Base-by-base conservation (phyloP, 1,284 basidiomycete species). In the Jaminaea rosea region DNA sequence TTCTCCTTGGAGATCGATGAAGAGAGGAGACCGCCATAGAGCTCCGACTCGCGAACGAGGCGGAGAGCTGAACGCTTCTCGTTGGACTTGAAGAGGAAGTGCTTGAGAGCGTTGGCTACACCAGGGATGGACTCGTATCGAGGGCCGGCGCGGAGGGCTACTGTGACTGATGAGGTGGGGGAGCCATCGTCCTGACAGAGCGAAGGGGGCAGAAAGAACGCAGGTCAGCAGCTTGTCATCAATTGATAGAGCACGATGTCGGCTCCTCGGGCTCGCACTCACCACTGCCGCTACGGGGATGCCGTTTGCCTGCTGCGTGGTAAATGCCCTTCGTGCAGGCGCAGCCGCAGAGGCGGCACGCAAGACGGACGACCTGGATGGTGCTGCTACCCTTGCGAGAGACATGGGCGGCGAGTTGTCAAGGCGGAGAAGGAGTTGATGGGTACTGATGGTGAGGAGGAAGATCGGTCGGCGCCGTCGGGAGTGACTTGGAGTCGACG, bases 21-120 rank as follows among this genome's bases (percentile, higher is more conserved):
- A 44, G 89, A 91, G 62, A 98, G 81, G 50, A 93, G 82, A 75
- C 92, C 93, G 58, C 93, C 94, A 76, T 88, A 88, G 50, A 96
- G 81, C 78, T 98, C 93, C 56, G 87, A 83, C 77, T 96, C 90
- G 62, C 93, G 84, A 60, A 92, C 83, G 44, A 87, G 88, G 61
- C 86, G 87, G 75, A 99, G 80, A 47, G 90, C 85, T 46, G 92
- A 93, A 64, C 89, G 84, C 63, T 64, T 61, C 47, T 62, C 59
- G 52, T 64, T 73, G 31, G 69, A 70, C 59, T 66, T 65, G 69
- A 73, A 72, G 44, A 64, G 58, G 59, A 56, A 69, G 63, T 41
- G 48, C 34, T 8, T 13, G 44, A 21, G 26, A 23, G 4, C 15
- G 23, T 45, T 64, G 17, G 67, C 67, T 26, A 60, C 61, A 59